Base-by-base conservation (phyloP, 1,284 basidiomycete species). In the Acaromyces ingoldii region DNA sequence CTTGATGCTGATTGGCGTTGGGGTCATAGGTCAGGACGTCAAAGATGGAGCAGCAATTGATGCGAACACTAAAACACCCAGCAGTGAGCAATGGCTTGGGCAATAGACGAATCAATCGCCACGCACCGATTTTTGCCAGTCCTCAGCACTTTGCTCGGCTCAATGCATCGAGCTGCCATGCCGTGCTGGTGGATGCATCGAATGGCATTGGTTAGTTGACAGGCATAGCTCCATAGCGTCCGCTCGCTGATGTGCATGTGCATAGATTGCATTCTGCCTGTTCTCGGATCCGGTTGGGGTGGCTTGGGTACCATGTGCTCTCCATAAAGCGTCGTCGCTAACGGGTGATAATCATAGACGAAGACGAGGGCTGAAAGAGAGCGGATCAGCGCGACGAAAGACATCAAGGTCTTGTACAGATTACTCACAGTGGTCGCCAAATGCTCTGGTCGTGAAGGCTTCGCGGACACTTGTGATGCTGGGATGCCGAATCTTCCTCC, bases 371-470 rank as follows among this genome's bases (percentile, higher is more conserved):
- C 90, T 93, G 62, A 11, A 28, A 19, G 28, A 39, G 15, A 34
- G n/a, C 13, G 6, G 4, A 13, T 24, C 4, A 42, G 11, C 11
- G 22, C 11, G 9, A n/a, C 17, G 29, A 26, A 24, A 25, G 15
- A 15, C 11, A 5, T 19, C 40, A 13, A 15, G n/a, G n/a, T 42
- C 11, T 3, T 31, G 15, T 31, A 25, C 26, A 19, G n/a, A 13
- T 17, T 19, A 80, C 85, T 56, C 68, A 92, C 91, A 96, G 65
- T 85, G 86, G 74, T 97, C 95, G 55, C 85, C 85, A 76, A 98
- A 99, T 0, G 89, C 85, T 37, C 87, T 83, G 0, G 92, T 95
- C 0, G 95, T 97, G 78, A 98, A 98, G 0, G 93, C 95, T 76
- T 98, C 95, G 41, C 84, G 83, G 6, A 97, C 80, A 17, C 83